These are phyloP conservation scores for Eurotiales sp. DNA, from an alignment of 2,329 filamentous ascomycete species.

Conservation along the genomic window DNA sequence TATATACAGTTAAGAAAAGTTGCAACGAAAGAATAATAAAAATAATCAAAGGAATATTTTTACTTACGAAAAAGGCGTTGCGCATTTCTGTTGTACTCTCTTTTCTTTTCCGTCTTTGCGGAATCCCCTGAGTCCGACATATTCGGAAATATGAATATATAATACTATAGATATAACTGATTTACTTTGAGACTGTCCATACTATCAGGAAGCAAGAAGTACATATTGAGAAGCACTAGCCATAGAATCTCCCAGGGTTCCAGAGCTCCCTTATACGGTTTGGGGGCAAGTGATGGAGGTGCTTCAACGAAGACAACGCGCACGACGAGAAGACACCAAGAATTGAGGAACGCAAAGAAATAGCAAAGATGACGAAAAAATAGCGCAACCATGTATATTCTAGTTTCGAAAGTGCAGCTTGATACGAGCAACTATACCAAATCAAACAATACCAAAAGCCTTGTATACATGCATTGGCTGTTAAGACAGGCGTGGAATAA, in stretches of 20 bases:
- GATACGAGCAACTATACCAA: too few species aligned
- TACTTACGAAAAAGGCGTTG: slow-evolving; percentile 42
- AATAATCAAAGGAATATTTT: background rate
- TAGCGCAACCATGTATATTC: too few species aligned
- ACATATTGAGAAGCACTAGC: background rate
- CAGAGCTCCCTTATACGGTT: background rate
- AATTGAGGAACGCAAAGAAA: too few species aligned
- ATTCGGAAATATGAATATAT: background rate
- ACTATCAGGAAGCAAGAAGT: background rate
- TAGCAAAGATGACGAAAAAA: too few species aligned
- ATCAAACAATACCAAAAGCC: too few species aligned
- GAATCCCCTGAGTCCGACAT: slow-evolving; percentile 29
- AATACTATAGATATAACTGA: too few species aligned
- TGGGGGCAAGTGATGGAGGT: background rate
- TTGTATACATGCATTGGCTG: too few species aligned
- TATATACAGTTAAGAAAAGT: background rate
- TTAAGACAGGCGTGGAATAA: too few species aligned
- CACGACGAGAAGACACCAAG: too few species aligned
- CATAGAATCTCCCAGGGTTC: background rate
- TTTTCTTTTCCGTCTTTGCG: slow-evolving; percentile 26
- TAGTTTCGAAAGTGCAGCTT: too few species aligned
- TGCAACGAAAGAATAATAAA: slow-evolving; percentile 6
- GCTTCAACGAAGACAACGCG: too few species aligned
- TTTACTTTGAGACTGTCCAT: too few species aligned
- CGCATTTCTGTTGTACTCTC: slow-evolving; percentile 40